A percentile compares a stretch with the other conserved stretches of the same genome.
phyloP scores from a whole-genome alignment of 2,329 filamentous ascomycete genomes.

The Penicillium sp. region DNA sequence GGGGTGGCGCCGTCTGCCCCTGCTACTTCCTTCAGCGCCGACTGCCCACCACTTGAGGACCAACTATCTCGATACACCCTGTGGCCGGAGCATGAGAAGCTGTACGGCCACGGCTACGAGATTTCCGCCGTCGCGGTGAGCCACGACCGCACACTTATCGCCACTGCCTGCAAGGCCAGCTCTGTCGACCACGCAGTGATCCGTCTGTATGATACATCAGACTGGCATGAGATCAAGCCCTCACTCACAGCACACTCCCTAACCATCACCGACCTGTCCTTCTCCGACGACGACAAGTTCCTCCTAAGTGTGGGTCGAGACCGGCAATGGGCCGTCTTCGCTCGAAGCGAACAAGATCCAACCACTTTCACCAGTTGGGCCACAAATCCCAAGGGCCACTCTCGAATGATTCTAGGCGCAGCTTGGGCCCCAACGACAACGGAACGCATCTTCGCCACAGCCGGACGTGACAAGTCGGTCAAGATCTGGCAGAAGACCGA shows the following conservation, averaged over 20 bases:
- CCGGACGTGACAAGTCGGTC: slow-evolving; percentile 83
- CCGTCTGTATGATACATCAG: slow-evolving; percentile 80
- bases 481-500: slow-evolving; percentile 64
- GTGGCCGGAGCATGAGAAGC: slow-evolving; percentile 94
- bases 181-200: slow-evolving; percentile 94
- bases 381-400: slow-evolving; percentile 80
- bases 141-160: slow-evolving; percentile 73
- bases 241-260: slow-evolving; percentile 81
- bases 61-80: slow-evolving; percentile 85
- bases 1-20: slow-evolving; percentile 33
- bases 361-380: slow-evolving; percentile 60
- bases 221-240: slow-evolving; percentile 85
- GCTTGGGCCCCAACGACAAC: slow-evolving; percentile 68
- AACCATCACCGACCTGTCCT: slow-evolving; percentile 80
- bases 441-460: slow-evolving; percentile 71
- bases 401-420: slow-evolving; percentile 87
- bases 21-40: slow-evolving; percentile 53
- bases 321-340: slow-evolving; percentile 85
- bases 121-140: slow-evolving; percentile 83
- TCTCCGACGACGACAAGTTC: slow-evolving; percentile 71
- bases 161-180: slow-evolving; percentile 90
- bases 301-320: slow-evolving; percentile 90
- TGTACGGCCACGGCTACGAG: slow-evolving; percentile 97
- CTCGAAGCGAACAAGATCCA: slow-evolving; percentile 46
- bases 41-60: slow-evolving; percentile 84